Base-by-base conservation (phyloP, 495 filamentous ascomycete species). In the Hypoxylon lienhwacheense region DNA sequence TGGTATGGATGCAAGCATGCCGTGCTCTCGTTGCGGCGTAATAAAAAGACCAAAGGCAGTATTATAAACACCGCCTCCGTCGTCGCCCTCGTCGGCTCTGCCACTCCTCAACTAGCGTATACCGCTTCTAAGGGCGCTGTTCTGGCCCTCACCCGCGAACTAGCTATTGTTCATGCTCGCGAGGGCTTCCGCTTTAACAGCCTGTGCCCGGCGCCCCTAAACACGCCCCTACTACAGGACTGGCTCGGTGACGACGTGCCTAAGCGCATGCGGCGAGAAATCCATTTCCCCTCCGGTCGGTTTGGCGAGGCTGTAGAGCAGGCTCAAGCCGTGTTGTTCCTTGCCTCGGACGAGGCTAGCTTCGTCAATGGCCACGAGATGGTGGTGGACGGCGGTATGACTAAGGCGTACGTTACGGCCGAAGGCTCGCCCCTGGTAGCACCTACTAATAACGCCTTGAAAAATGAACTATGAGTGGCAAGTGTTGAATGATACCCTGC, bases 1-100 rank as follows among this genome's bases (percentile, higher is more conserved):
- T 97, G 93, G 93, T 97, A 83, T 70, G 93, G 93, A 0, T 85
- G 81, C 74, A 98, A 97, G 81, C 89, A 98, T 70, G 90, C 92
- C 0, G 84, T 98, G 33, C 71, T 92, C 14, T 81, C 86, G 4
- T 70, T 98, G 59, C 85, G 91, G n/a, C 83, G 81, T 43, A 79
- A 91, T 74, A 78, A 78, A 17, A 98, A 97, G 81, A 78, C 68
- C 8, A 81, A 76, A 32, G 90, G 81, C 11, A 89, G 84, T 55
- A 85, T 98, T 61, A 95, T 98, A 76, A 98, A 98, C 71, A 96
- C 91, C 1, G 93, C 91, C 4, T 91, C 86, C 35, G 87, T 97
- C 17, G 93, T 97, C 3, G 93, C 91, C 0, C 76, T 97, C 20
- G 89, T 97, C 19, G 93, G 93, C 1, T 86, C 85, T 42, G 92